Percentiles rank a stretch among this genome's conserved stretches.
These are phyloP conservation scores for Chlorencoelia australis DNA, from an alignment of 2,329 filamentous ascomycete species.

Conservation along the genomic window DNA sequence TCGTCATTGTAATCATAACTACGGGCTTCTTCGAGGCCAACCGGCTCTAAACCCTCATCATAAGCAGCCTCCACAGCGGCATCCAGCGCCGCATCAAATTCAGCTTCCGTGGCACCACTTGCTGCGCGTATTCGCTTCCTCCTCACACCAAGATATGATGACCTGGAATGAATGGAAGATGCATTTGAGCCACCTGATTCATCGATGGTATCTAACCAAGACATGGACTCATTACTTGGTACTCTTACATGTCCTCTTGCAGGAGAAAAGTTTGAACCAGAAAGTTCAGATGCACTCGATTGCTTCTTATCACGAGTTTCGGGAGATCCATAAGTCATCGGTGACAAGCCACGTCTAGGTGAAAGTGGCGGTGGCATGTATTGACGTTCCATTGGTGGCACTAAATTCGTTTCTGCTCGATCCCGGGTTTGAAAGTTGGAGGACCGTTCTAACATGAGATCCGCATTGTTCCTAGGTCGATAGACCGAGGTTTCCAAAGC, in stretches of 20 bases:
- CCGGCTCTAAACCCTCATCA: constrained; percentile 78
- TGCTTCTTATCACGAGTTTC: constrained; percentile 27
- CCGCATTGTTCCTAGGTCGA: constrained; percentile 23
- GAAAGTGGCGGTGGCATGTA: constrained; percentile 66
- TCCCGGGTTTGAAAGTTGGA: constrained; percentile 2
- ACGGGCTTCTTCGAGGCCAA: constrained; percentile 31
- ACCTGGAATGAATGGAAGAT: constrained; percentile 72
- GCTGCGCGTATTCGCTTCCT: constrained; percentile 58
- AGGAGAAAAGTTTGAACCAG: background rate
- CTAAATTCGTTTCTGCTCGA: constrained; percentile 26
- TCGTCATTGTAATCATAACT: constrained; percentile 31
- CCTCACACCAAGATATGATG: constrained; percentile 58
- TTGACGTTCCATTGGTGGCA: constrained; percentile 42
- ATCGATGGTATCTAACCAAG: constrained; percentile 90
- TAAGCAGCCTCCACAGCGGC: constrained; percentile 95
- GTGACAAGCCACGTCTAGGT: constrained; percentile 47
- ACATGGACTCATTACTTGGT: constrained; percentile 70
- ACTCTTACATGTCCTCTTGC: constrained; percentile 41
- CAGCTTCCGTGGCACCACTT: constrained; percentile 70
- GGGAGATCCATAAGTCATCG: constrained; percentile 24
- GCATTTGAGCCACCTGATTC: constrained; percentile 74
- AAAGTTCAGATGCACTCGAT: constrained; percentile 1
- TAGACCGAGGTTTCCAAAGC: constrained; percentile 21
- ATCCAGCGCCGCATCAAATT: constrained; percentile 89
- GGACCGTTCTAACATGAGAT: constrained; percentile 8